phyloP scores from a whole-genome alignment of 306 rosid genomes.

The Herpetospermum pedunculosum region DNA sequence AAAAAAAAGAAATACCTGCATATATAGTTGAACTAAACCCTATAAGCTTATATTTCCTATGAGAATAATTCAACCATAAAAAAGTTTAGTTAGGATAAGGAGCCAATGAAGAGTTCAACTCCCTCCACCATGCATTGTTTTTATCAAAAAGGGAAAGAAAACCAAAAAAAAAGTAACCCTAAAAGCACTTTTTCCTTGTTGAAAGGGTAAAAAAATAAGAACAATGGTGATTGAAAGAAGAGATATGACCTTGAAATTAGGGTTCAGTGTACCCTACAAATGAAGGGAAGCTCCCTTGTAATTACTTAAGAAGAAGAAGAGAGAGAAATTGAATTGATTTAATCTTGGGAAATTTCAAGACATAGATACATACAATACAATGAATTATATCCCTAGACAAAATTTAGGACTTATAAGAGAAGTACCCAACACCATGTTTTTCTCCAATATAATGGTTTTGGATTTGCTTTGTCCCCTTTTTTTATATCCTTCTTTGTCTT shows the following conservation, averaged over 20 bases:
- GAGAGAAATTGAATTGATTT: neutral
- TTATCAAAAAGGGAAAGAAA: neutral
- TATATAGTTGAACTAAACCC: neutral
- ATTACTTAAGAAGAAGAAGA: neutral
- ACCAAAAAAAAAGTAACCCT: neutral
- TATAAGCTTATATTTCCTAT: neutral
- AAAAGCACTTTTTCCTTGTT: neutral
- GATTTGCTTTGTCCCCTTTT: constrained; percentile 23
- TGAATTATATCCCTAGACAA: constrained; percentile 9
- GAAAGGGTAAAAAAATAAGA: neutral
- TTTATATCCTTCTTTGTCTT: neutral
- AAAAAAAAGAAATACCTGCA: no score
- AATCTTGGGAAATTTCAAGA: neutral
- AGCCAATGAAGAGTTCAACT: neutral
- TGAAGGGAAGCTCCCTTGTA: neutral
- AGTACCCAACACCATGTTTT: constrained; percentile 32
- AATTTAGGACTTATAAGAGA: constrained; percentile 15
- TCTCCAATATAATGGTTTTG: constrained; percentile 23
- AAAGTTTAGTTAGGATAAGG: neutral
- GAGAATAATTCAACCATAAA: neutral
- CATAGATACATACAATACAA: neutral
- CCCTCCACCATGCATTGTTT: neutral
- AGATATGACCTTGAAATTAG: neutral
- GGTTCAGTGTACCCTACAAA: constrained; percentile 1
- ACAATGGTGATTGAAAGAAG: neutral